phyloP scores from a whole-genome alignment of 2,329 filamentous ascomycete species.

The Myriosclerotinia duriaeana region DNA sequence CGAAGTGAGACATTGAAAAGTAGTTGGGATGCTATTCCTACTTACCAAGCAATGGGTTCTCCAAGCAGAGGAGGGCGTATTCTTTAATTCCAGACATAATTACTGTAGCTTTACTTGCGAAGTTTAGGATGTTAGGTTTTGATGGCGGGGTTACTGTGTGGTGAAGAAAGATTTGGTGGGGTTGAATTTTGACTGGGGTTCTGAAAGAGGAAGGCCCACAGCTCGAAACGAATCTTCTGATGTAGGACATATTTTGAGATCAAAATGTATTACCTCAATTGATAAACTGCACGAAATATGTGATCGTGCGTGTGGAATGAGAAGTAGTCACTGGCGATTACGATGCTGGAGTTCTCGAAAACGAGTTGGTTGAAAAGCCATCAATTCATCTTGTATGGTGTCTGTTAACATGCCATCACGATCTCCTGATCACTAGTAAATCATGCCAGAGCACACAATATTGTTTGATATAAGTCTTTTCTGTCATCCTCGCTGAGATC shows the following conservation, averaged over 20 bases:
- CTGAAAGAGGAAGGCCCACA: constrained; percentile 3
- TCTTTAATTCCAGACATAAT: constrained; percentile 73
- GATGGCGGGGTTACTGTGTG: constrained; percentile 23
- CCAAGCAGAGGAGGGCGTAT: constrained; percentile 86
- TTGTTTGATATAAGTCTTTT: constrained; percentile 34
- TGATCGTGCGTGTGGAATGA: neutral
- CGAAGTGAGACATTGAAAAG: neutral
- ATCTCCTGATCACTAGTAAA: constrained; percentile 26
- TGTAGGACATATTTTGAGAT: constrained; percentile 4
- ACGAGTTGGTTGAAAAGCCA: constrained; percentile 19
- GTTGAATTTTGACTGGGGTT: constrained; percentile 28
- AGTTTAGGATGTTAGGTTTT: constrained; percentile 26
- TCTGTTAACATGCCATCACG: constrained; percentile 21
- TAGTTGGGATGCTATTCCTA: constrained; percentile 25
- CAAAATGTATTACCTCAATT: neutral
- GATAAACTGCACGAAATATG: neutral
- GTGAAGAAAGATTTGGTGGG: constrained; percentile 29
- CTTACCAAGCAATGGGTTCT: constrained; percentile 94
- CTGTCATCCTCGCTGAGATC: constrained; percentile 41
- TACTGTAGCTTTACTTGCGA: constrained; percentile 24
- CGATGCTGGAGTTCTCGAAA: neutral
- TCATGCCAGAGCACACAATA: constrained; percentile 21
- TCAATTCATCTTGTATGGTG: constrained; percentile 23
- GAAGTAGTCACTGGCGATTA: neutral
- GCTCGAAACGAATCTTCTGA: neutral